Evolutionary conservation across 1,139 yeast genomes (phyloP), one percentile per base, ranked within the genome.

Genomic region (Geotrichum restrictum): DNA sequence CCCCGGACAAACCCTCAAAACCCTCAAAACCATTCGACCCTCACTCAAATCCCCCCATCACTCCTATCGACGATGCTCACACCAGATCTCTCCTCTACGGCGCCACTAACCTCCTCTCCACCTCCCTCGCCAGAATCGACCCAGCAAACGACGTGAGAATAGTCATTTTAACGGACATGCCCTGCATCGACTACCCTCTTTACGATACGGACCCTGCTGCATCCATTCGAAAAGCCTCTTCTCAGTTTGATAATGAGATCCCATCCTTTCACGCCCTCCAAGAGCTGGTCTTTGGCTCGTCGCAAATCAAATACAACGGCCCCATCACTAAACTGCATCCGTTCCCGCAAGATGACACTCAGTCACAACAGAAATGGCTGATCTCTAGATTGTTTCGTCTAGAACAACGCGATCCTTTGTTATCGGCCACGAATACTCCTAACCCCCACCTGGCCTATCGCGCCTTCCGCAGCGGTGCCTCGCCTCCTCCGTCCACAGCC

Each of bases 1-100:
- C 47, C 47, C 24, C 33, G 22, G 31, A 33, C 14, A n/a, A 39
- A 14, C n/a, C 29, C 43, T 13, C 18, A 3, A 16, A 14, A 16
- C 29, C 42, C 22, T 27, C 32, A 21, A 21, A 14, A 10, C 22
- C 7, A 39, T 21, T 16, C 22, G 22, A 39, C 27, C 21, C 31
- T 10, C 40, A 44, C 40, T 43, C 48, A 11, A 14, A 19, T 10
- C 33, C 14, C 16, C 39, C 29, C 29, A 24, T 24, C 29, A 5
- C 29, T 5, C 8, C 29, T 5, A 54, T 62, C 19, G 68, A 64
- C 44, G 68, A 64, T 45, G 58, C 62, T 7, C 64, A 63, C 45
- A 63, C 67, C 11, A 55, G 64, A 11, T 60, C 56, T 24, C 56
- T 64, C 22, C 56, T 64, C 36, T 64, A 64, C 51, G 67, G 68